phyloP scores from a whole-genome alignment of 2,329 filamentous ascomycete genomes.

The Calonectria pseudoreteaudii region DNA sequence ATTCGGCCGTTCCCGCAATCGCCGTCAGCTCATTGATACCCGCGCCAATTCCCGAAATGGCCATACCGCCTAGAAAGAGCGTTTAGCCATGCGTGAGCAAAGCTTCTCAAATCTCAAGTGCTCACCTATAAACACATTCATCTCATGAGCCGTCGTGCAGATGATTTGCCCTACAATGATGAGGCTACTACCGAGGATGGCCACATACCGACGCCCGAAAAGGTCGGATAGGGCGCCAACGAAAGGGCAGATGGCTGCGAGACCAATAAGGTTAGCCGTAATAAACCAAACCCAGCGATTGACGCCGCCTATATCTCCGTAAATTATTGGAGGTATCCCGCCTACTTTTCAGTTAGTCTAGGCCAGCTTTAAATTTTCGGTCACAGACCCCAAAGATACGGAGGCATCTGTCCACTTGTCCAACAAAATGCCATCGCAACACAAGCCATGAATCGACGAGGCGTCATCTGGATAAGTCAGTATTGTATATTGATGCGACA shows the following conservation, averaged over 20 bases:
- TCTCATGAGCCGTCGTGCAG: not conserved
- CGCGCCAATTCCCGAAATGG: not conserved
- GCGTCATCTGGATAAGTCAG: not conserved
- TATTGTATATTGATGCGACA: not conserved
- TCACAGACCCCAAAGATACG: not conserved
- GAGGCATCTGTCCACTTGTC: conserved; percentile 10
- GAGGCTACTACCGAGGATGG: not conserved
- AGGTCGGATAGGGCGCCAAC: not conserved
- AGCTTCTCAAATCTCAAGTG: not conserved
- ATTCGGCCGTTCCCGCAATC: not conserved
- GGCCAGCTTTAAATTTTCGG: too few relatives aligned
- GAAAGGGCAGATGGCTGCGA: not conserved
- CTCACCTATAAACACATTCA: not conserved
- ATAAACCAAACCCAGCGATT: not conserved
- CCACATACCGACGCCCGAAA: not conserved
- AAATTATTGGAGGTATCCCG: not conserved
- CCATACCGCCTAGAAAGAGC: not conserved
- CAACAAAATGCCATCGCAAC: conserved; percentile 6
- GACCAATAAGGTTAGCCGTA: not conserved
- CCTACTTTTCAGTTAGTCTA: not conserved
- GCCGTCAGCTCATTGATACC: not conserved
- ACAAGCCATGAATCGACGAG: conserved; percentile 8
- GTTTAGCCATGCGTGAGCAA: not conserved
- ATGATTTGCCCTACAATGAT: not conserved
- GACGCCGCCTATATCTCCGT: not conserved